Base-by-base conservation (phyloP, 1,284 basidiomycete species). In the Ustilago bromivora region DNA sequence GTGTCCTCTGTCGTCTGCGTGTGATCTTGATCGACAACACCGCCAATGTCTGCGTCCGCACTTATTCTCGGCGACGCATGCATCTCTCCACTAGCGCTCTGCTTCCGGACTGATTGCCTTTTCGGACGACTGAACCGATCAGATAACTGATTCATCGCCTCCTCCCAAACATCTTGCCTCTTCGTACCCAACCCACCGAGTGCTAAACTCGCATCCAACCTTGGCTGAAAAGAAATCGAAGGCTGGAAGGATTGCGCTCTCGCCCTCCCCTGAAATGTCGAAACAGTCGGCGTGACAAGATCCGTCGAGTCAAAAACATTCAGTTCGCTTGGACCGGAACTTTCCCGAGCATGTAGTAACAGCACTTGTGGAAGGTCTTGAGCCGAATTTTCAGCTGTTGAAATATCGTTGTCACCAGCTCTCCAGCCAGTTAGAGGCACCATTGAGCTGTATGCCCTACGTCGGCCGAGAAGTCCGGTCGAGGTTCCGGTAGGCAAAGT, bases 371-470 rank as follows among this genome's bases (percentile, higher is more conserved):
- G 71, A 2, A 73, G 51, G 3, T 58, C 49, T n/a, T 4, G 2
- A 47, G 15, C 13, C 13, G 12, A 10, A 1, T 13, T 54, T 17
- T 51, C 52, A 13, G 12, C n/a, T 2, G 36, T 47, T 10, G 41
- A 35, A 28, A 57, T 40, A 17, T 60, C 57, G 15, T 41, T 53
- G 10, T 73, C 71, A 1, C 65, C 66, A 1, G 61, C 65, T 57
- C 54, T 63, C 70, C 70, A 72, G 9, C 71, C 65, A 5, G 71
- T 68, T 3, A 73, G 61, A 8, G 71, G 71, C 0, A 73, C 51
- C 65, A 73, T 67, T 5, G 66, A 68, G 49, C 61, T 67, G 11
- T 64, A 64, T 9, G 71, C 71, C n/a, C 67, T 60, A n/a, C 71
- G 41, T 43, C 68, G 41, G 3, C 55, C 43, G n/a, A 46, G 43